Conservation (phyloP, 345 rosid species). For the Populus simonii region DNA sequence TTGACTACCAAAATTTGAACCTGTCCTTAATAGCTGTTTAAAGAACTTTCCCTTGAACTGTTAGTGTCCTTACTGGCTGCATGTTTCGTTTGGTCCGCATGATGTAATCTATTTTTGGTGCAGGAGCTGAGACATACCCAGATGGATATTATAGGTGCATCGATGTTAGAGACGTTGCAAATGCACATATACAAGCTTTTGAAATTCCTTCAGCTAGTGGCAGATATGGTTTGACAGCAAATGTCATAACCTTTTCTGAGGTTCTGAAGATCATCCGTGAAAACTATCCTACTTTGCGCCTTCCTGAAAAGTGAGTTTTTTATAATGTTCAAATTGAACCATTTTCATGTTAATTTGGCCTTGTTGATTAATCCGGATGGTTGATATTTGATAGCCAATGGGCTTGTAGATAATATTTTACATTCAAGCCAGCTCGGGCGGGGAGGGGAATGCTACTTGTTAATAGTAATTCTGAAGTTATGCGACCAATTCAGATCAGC, state of each 20-base stretch:
- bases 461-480: too few relatives aligned
- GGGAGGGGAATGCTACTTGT: too few relatives aligned
- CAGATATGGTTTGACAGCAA: constrained; percentile 7
- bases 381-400: too few relatives aligned
- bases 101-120: not conserved
- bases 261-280: not conserved
- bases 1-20: too few relatives aligned
- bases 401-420: too few relatives aligned
- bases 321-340: not conserved
- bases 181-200: constrained; percentile 8
- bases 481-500: too few relatives aligned
- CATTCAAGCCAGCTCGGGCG: too few relatives aligned
- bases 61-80: not conserved
- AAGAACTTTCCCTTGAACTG: not conserved
- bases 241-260: not conserved
- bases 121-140: constrained; percentile 12
- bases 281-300: not conserved
- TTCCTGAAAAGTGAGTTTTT: constrained; percentile 5
- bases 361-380: too few relatives aligned
- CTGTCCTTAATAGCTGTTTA: too few relatives aligned
- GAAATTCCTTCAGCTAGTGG: constrained; percentile 10
- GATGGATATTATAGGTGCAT: not conserved
- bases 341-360: too few relatives aligned
- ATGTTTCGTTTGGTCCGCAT: too few relatives aligned
- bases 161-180: constrained; percentile 16